These are phyloP conservation scores for Hypoxylon rickii DNA, from an alignment of 495 filamentous ascomycete genomes.

Conservation along the genomic window DNA sequence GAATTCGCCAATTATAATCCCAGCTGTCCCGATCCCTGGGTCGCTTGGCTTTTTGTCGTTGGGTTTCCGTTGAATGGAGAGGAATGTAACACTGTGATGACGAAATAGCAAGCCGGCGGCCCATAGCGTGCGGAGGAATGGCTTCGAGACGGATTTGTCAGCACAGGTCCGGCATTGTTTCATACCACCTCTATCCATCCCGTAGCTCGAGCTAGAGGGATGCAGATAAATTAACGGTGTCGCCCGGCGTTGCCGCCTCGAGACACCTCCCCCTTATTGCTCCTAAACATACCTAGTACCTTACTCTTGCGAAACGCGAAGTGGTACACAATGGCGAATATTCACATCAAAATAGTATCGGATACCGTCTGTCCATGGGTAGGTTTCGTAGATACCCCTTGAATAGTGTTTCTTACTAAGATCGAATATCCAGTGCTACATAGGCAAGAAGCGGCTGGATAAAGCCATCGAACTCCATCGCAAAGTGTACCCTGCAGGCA, in stretches of 20 bases:
- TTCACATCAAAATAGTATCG: slow-evolving; percentile 70
- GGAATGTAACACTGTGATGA: too few species aligned
- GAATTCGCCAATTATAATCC: too few species aligned
- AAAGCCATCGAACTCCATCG: slow-evolving; percentile 67
- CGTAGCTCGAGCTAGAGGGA: not conserved
- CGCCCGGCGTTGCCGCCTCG: too few species aligned
- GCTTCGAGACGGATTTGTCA: slow-evolving; percentile 28
- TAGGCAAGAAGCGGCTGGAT: slow-evolving; percentile 73
- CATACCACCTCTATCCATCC: not conserved
- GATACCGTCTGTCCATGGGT: slow-evolving; percentile 81
- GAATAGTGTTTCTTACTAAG: not conserved
- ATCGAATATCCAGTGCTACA: slow-evolving; percentile 62
- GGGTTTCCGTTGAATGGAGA: too few species aligned
- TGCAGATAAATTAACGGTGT: too few species aligned
- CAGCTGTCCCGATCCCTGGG: too few species aligned
- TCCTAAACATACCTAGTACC: too few species aligned
- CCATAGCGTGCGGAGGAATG: slow-evolving; percentile 19
- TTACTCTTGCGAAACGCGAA: too few species aligned
- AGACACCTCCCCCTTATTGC: too few species aligned
- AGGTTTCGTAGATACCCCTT: slow-evolving; percentile 17
- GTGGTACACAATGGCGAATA: slow-evolving; percentile 86
- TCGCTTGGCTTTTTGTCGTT: too few species aligned
- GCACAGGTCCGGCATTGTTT: slow-evolving; percentile 1
- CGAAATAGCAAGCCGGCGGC: slow-evolving; percentile 6
- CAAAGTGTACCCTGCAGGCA: slow-evolving; percentile 53